Evolutionary conservation across 2,329 filamentous ascomycete species (phyloP).

Genomic region (Alternaria incomplexa): DNA sequence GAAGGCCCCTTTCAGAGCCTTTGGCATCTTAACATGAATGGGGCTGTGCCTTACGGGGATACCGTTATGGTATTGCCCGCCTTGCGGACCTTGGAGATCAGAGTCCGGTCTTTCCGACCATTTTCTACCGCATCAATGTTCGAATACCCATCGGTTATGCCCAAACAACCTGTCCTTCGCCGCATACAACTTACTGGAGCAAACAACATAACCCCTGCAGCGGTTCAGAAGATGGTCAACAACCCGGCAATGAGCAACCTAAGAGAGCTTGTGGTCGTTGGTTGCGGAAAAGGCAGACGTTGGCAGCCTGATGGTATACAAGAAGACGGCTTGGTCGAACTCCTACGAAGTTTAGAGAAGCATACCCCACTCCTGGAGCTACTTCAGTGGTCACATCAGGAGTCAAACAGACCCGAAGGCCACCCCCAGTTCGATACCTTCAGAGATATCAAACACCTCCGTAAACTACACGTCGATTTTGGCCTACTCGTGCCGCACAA

Average conservation of each 20-base stretch:
- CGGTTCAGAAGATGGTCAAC: neutral
- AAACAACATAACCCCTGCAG: too few species aligned
- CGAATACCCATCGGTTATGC: neutral
- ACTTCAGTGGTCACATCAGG: neutral
- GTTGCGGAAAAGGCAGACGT: neutral
- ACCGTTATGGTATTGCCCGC: too few species aligned
- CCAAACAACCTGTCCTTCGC: neutral
- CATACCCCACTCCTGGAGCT: neutral
- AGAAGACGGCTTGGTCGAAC: too few species aligned
- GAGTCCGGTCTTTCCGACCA: too few species aligned
- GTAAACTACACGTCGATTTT: neutral
- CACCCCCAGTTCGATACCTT: neutral
- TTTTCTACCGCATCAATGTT: neutral
- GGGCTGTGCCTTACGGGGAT: too few species aligned
- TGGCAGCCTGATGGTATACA: too few species aligned
- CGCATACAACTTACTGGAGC: too few species aligned
- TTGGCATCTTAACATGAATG: too few species aligned
- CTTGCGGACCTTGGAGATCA: too few species aligned
- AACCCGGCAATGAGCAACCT: neutral
- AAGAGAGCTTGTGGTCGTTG: neutral
- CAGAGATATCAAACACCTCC: neutral
- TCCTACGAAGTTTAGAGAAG: neutral
- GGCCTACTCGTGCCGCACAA: too few species aligned
- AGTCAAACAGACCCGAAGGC: neutral
- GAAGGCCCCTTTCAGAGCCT: too few species aligned